Evolutionary conservation across 2,329 filamentous ascomycete genomes (phyloP).

Genomic region (Ophiostoma sp.): DNA sequence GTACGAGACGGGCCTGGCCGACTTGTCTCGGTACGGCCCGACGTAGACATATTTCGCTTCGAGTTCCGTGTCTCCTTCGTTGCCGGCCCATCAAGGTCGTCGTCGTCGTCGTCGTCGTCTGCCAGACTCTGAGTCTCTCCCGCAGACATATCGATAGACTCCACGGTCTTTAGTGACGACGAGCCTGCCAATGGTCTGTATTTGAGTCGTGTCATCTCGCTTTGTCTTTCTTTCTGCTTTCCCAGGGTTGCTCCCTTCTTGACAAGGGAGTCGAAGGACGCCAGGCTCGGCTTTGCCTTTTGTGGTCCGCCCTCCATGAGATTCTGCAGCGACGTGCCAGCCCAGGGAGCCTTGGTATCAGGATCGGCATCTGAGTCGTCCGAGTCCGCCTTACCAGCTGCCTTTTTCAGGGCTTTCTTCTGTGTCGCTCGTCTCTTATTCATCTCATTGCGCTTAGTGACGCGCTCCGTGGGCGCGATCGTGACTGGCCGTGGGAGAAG

Average conservation of each 20-base stretch:
- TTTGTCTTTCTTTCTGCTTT: background rate
- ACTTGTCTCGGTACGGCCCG: background rate
- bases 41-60: background rate
- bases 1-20: background rate
- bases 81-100: slow-evolving; percentile 25
- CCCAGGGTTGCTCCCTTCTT: background rate
- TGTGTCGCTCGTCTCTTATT: slow-evolving; percentile 38
- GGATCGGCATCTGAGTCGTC: slow-evolving; percentile 32
- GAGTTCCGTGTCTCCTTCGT: too few relatives aligned
- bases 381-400: slow-evolving; percentile 17
- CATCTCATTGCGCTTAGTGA: slow-evolving; percentile 33
- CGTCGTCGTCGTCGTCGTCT: slow-evolving; percentile 19
- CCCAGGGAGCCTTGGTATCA: slow-evolving; percentile 32
- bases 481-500: slow-evolving; percentile 50
- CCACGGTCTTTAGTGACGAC: background rate
- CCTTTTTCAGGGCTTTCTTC: slow-evolving; percentile 30
- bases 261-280: slow-evolving; percentile 1
- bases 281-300: slow-evolving; percentile 29
- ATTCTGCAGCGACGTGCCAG: slow-evolving; percentile 39
- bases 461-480: slow-evolving; percentile 36
- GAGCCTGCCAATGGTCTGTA: background rate
- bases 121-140: slow-evolving; percentile 3
- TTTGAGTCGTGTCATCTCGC: background rate
- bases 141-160: background rate
- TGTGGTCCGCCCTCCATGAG: slow-evolving; percentile 39